A percentile compares a stretch with the other conserved stretches of the same genome.
Conservation (phyloP, 2,329 filamentous ascomycete genomes). For the Ascochyta rabiei region DNA sequence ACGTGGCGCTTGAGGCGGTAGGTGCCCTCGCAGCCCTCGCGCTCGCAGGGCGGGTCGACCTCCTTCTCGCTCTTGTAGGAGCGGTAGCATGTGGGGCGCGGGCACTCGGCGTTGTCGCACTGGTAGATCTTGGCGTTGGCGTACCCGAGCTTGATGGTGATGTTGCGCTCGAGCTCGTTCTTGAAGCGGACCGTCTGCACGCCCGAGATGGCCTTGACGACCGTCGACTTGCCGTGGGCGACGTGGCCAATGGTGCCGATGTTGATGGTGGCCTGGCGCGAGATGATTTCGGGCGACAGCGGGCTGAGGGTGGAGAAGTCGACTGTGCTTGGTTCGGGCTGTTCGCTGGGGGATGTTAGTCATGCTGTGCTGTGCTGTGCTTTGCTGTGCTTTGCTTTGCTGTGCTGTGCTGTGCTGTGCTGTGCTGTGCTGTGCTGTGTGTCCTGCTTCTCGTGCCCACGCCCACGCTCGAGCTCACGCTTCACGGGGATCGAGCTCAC, state of each 20-base stretch:
- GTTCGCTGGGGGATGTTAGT: conserved; percentile 59
- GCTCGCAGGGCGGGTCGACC: conserved; percentile 93
- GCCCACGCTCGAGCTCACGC: too few species aligned
- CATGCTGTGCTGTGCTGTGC: too few species aligned
- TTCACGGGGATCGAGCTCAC: too few species aligned
- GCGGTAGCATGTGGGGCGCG: conserved; percentile 91
- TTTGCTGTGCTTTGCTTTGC: too few species aligned
- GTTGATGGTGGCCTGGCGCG: conserved; percentile 97
- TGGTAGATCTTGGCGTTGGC: conserved; percentile 99
- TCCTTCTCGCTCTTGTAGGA: conserved; percentile 99
- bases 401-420: too few species aligned
- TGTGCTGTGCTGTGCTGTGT: not conserved
- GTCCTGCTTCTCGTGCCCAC: not conserved
- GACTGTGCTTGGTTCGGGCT: conserved; percentile 89
- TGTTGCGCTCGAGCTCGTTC: conserved; percentile 98
- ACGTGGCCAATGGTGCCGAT: conserved; percentile 98
- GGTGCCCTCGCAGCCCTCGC: conserved; percentile 85
- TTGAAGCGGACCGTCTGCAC: conserved; percentile 99
- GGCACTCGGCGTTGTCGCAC: conserved; percentile 91
- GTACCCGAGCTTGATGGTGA: conserved; percentile 99
- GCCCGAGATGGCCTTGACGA: conserved; percentile 98
- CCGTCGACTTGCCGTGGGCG: conserved; percentile 98
- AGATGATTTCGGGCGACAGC: conserved; percentile 94
- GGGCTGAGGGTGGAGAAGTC: conserved; percentile 82
- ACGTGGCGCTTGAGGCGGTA: conserved; percentile 74